These are phyloP conservation scores for Microdochium paspali DNA, from an alignment of 2,329 filamentous ascomycete species.

Conservation along the genomic window DNA sequence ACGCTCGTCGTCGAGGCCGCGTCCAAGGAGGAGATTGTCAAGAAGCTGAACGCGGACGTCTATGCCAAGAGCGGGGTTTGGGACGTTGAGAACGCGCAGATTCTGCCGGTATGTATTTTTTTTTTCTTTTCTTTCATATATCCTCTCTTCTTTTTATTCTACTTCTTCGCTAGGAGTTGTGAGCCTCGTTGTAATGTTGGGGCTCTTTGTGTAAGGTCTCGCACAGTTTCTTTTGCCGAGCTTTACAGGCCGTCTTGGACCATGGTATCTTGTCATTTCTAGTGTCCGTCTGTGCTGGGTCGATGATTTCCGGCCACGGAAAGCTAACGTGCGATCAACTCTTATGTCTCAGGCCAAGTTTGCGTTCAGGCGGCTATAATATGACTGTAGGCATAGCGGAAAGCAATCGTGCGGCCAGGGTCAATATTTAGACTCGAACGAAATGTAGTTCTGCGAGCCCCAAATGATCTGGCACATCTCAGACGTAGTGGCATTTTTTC, in stretches of 20 bases:
- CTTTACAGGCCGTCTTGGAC: background rate
- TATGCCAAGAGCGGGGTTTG: constrained; percentile 68
- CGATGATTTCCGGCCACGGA: too few relatives aligned
- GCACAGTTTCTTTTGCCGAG: background rate
- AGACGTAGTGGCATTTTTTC: too few relatives aligned
- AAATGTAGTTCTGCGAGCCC: too few relatives aligned
- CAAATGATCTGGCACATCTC: too few relatives aligned
- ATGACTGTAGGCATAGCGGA: too few relatives aligned
- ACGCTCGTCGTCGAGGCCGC: constrained; percentile 58
- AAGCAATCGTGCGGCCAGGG: too few relatives aligned
- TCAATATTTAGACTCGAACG: too few relatives aligned
- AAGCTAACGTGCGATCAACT: too few relatives aligned
- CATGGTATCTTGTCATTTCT: too few relatives aligned
- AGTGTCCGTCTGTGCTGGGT: too few relatives aligned
- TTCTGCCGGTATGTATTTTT: constrained; percentile 1
- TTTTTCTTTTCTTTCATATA: constrained; percentile 1
- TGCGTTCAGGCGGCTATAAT: constrained; percentile 25
- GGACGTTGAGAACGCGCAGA: constrained; percentile 60
- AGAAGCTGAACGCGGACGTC: constrained; percentile 60
- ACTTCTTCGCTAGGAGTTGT: constrained; percentile 41
- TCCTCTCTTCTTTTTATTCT: constrained; percentile 1
- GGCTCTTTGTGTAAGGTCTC: too few relatives aligned
- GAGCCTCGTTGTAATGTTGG: constrained; percentile 10
- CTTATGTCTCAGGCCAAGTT: constrained; percentile 24
- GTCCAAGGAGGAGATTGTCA: constrained; percentile 59